Conservation (phyloP, 116 monocot species). For the Dioscorea cayenensis region DNA sequence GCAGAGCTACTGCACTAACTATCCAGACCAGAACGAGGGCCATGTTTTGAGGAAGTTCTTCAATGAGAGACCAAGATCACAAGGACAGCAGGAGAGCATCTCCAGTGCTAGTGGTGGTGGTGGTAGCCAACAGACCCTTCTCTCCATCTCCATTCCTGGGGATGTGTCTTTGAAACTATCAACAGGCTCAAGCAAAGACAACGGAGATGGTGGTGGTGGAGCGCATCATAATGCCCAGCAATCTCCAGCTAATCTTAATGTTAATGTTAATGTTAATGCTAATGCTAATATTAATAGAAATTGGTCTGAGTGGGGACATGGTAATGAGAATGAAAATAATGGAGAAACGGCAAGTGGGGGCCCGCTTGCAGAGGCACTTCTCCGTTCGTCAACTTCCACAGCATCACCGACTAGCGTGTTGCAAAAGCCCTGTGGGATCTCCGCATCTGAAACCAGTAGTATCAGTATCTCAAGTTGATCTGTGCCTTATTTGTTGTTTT, state of each 20-base stretch:
- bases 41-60: constrained; percentile 28
- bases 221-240: neutral
- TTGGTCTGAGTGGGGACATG: constrained; percentile 18
- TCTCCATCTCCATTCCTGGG: constrained; percentile 11
- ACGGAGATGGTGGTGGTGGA: neutral
- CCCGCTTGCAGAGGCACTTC: constrained; percentile 38
- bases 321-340: neutral
- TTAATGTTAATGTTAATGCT: neutral
- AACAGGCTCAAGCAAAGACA: constrained; percentile 4
- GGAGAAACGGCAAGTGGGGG: constrained; percentile 26
- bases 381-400: constrained; percentile 15
- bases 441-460: constrained; percentile 17
- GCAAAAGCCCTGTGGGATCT: constrained; percentile 13
- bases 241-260: no score
- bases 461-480: no score
- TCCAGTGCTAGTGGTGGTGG: neutral
- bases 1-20: neutral
- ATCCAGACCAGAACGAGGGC: neutral
- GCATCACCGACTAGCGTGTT: constrained; percentile 20
- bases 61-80: constrained; percentile 27
- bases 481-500: no score
- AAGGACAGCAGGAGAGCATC: neutral
- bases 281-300: neutral
- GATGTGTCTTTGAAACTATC: constrained; percentile 29
- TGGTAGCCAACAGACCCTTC: neutral